Conservation (phyloP, 495 filamentous ascomycete genomes). For the Talaromyces stipitatus region DNA sequence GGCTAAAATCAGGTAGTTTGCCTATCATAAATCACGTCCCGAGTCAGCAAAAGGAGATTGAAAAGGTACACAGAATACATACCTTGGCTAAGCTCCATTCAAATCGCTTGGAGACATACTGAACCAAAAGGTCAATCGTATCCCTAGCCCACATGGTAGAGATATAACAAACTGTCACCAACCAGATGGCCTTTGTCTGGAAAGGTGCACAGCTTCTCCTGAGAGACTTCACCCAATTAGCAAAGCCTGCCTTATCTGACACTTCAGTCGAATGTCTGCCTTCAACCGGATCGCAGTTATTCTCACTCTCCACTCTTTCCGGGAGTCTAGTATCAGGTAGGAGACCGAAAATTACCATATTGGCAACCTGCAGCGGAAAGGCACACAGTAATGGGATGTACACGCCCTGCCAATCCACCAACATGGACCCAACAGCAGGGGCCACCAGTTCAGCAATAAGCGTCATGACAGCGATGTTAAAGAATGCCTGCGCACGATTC, state of each 20-base stretch:
- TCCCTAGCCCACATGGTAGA: not conserved
- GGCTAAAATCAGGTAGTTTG: constrained; percentile 1
- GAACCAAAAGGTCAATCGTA: constrained; percentile 1
- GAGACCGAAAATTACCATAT: not conserved
- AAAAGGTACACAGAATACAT: not conserved
- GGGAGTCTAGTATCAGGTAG: not conserved
- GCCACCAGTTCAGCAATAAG: not conserved
- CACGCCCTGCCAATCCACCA: not conserved
- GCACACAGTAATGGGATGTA: not conserved
- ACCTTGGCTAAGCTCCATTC: constrained; percentile 1
- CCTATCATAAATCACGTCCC: too few species aligned
- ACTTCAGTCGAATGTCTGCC: not conserved
- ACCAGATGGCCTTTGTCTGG: not conserved
- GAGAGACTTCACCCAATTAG: not conserved
- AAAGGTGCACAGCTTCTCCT: not conserved
- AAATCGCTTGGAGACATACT: constrained; percentile 5
- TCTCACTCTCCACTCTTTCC: not conserved
- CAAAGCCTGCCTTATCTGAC: not conserved
- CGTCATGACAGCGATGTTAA: constrained; percentile 1
- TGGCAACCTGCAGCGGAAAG: not conserved
- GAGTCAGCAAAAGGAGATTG: not conserved
- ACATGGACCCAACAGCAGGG: constrained; percentile 2
- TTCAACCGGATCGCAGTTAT: not conserved
- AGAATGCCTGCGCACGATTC: constrained; percentile 1
- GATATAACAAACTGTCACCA: not conserved